Evolutionary conservation across 2,329 filamentous ascomycete species (phyloP).

Genomic region (Fusarium udum): DNA sequence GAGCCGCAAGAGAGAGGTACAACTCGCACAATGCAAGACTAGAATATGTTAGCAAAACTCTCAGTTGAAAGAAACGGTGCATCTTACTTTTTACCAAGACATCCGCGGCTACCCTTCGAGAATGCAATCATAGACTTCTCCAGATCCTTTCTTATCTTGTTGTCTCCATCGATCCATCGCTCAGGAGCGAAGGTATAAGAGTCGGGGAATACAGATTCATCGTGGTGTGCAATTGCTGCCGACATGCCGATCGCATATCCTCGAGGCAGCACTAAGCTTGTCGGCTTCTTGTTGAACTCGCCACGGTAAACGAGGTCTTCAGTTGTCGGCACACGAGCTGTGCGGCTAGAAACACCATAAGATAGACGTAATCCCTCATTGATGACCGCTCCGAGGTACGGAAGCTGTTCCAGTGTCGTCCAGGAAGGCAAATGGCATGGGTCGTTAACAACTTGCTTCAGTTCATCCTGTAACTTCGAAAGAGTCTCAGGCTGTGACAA

Average conservation of each 20-base stretch:
- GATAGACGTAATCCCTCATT: conserved; percentile 11
- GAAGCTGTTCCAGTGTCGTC: conserved; percentile 6
- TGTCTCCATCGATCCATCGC: conserved; percentile 7
- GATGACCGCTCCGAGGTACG: neutral
- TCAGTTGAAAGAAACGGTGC: accelerated
- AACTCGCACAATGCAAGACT: conserved; percentile 16
- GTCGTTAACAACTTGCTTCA: neutral
- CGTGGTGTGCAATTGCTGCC: conserved; percentile 5
- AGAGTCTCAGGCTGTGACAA: conserved; percentile 5
- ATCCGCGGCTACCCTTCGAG: conserved; percentile 9
- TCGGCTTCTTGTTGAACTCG: conserved; percentile 16
- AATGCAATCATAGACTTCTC: conserved; percentile 15
- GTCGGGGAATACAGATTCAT: conserved; percentile 8
- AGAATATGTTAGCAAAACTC: neutral
- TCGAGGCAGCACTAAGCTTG: neutral
- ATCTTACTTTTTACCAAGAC: conserved; percentile 22
- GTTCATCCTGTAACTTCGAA: neutral
- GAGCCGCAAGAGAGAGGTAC: conserved; percentile 12
- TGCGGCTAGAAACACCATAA: conserved; percentile 11
- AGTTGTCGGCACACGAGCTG: neutral
- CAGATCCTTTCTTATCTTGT: neutral
- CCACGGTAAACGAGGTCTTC: conserved; percentile 7
- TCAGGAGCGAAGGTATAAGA: conserved; percentile 2
- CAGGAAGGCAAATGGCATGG: conserved; percentile 13
- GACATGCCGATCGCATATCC: conserved; percentile 20